Conservation (phyloP, 106 monocot genomes). For the Xerophyta viscosa region DNA sequence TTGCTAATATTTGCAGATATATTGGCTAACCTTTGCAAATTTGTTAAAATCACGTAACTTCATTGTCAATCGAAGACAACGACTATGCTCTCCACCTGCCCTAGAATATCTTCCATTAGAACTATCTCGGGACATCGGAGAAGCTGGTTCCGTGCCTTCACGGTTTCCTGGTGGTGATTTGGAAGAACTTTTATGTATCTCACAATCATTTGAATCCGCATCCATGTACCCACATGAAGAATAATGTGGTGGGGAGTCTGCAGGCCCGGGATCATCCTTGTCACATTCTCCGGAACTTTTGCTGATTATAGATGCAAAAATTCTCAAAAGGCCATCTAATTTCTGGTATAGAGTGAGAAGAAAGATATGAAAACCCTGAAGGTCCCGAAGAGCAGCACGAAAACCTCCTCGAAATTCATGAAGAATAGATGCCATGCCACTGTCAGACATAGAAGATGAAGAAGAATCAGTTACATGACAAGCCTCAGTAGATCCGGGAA, state of each 20-base stretch:
- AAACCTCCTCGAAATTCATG: conserved; percentile 82
- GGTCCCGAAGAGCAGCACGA: conserved; percentile 63
- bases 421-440: conserved; percentile 30
- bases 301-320: conserved; percentile 49
- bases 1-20: too few species aligned
- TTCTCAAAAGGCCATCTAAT: conserved; percentile 58
- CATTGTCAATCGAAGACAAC: conserved; percentile 60
- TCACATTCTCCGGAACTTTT: conserved; percentile 58
- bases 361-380: conserved; percentile 78
- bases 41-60: conserved; percentile 85
- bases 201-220: conserved; percentile 35
- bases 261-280: conserved; percentile 46
- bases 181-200: conserved; percentile 18
- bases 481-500: conserved; percentile 29
- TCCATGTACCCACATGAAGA: conserved; percentile 11
- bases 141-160: conserved; percentile 50
- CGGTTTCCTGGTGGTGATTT: conserved; percentile 30
- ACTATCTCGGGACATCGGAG: conserved; percentile 50
- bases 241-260: conserved; percentile 25
- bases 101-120: conserved; percentile 48
- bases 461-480: conserved; percentile 8
- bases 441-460: conserved; percentile 21
- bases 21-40: conserved; percentile 52
- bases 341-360: conserved; percentile 81
- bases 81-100: conserved; percentile 41